Evolutionary conservation across 805 yeast species (phyloP).

Genomic region (Ogataea allantospora): DNA sequence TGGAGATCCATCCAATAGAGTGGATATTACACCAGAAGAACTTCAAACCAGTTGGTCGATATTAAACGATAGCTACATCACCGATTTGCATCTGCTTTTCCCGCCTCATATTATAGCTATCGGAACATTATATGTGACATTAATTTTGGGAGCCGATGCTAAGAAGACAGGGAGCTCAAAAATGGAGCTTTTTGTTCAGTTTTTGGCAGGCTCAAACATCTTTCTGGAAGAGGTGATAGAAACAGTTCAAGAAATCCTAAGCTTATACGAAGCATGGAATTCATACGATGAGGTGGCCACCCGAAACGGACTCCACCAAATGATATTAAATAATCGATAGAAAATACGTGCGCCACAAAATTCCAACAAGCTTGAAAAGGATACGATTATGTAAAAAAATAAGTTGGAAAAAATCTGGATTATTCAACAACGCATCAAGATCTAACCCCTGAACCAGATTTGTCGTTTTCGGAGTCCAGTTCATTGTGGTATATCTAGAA

Average conservation of each 20-base stretch:
- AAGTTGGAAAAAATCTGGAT: constrained; percentile 4
- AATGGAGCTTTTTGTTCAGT: constrained; percentile 56
- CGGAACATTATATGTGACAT: constrained; percentile 75
- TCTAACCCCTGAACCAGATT: not conserved
- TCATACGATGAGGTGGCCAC: constrained; percentile 69
- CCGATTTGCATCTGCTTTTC: constrained; percentile 76
- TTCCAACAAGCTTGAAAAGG: not conserved
- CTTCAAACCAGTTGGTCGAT: constrained; percentile 86
- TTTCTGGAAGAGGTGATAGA: constrained; percentile 76
- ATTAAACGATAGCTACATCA: constrained; percentile 83
- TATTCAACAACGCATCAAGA: constrained; percentile 8
- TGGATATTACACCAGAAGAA: constrained; percentile 56
- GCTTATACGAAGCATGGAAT: constrained; percentile 84
- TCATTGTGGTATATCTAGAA: not conserved
- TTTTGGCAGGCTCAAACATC: constrained; percentile 72
- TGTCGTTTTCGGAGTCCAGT: not conserved
- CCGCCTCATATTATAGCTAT: constrained; percentile 91
- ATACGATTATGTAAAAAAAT: constrained; percentile 7
- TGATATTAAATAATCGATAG: constrained; percentile 22
- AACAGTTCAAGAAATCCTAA: constrained; percentile 79
- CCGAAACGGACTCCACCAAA: constrained; percentile 44
- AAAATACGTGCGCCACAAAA: constrained; percentile 1
- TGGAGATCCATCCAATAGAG: constrained; percentile 20
- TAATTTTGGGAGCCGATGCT: constrained; percentile 50
- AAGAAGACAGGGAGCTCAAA: constrained; percentile 31